Conservation (phyloP, 148 eudicot genomes). For the Gaultheria prostrata region DNA sequence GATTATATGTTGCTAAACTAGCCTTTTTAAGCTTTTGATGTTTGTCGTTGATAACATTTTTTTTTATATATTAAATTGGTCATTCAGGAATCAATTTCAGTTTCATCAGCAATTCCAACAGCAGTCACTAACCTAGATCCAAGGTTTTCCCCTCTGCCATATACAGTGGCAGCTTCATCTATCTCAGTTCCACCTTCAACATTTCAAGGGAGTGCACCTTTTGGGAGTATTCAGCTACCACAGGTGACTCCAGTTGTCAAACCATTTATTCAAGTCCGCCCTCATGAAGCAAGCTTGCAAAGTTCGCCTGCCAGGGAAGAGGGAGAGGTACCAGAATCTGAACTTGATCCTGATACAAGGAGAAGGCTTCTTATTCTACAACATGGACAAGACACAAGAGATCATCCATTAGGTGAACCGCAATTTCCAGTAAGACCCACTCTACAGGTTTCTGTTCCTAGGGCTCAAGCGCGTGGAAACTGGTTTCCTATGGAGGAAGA, state of each 20-base stretch:
- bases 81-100: constrained; percentile 70
- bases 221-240: constrained; percentile 40
- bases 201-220: constrained; percentile 50
- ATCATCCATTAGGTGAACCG: constrained; percentile 49
- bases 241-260: constrained; percentile 51
- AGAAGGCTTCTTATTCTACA: constrained; percentile 93
- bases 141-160: constrained; percentile 51
- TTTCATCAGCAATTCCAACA: constrained; percentile 47
- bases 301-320: constrained; percentile 96
- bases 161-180: constrained; percentile 43
- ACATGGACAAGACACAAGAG: constrained; percentile 85
- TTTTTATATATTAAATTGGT: constrained; percentile 5
- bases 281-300: constrained; percentile 59
- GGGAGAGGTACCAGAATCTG: constrained; percentile 98
- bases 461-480: constrained; percentile 58
- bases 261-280: constrained; percentile 51
- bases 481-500: constrained; percentile 83
- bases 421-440: constrained; percentile 60
- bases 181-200: constrained; percentile 42
- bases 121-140: constrained; percentile 45
- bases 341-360: constrained; percentile 96
- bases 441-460: constrained; percentile 53
- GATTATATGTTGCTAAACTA: neutral
- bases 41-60: neutral
- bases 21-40: neutral